Base-by-base conservation (phyloP, 2,329 filamentous ascomycete species). In the Fusarium siculi region DNA sequence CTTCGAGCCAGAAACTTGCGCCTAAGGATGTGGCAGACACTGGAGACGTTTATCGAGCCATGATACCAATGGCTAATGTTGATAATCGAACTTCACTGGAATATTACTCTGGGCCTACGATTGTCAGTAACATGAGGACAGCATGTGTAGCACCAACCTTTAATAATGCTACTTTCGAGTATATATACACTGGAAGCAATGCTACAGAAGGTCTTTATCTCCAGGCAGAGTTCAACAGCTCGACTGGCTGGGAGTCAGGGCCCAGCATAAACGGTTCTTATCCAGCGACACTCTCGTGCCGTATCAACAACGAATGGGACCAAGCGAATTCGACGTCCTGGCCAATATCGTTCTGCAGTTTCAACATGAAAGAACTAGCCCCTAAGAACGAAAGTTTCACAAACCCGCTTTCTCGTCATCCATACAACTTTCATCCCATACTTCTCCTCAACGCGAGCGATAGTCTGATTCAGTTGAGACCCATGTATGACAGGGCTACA, bases 371-470 rank as follows among this genome's bases (percentile, higher is more conserved):
- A 21, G 44, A 42, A 5, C 8, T 15, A 4, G n/a, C 23, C 1
- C 39, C 55, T 0, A 16, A 16, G 2, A 40, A 53, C 5, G 5
- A 25, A 2, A 56, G 23, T 8, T 10, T 56, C 3, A 16, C 10
- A 0, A 52, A 71, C 18, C 63, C 69, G 0, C 43, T 72, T 4
- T 71, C 63, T 5, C 37, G 52, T 2, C 54, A 21, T 10, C 43
- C 63, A 1, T 67, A 68, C 14, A 23, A n/a, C 11, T 71, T 54
- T 5, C 53, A 49, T 9, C 59, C 67, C 0, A 30, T 63, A 1
- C 37, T 70, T 14, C 50, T 72, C 0, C 15, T 72, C 10, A 64
- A 71, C 25, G 9, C 67, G 0, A 68, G 63, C 32, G 56, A 44
- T 3, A 21, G 11, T 5, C 11, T 56, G 2, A 25, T 21, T 10